Evolutionary conservation across 2,329 filamentous ascomycete genomes (phyloP), one percentile per base, ranked within the genome.

Genomic region (Sporothrix pallida): DNA sequence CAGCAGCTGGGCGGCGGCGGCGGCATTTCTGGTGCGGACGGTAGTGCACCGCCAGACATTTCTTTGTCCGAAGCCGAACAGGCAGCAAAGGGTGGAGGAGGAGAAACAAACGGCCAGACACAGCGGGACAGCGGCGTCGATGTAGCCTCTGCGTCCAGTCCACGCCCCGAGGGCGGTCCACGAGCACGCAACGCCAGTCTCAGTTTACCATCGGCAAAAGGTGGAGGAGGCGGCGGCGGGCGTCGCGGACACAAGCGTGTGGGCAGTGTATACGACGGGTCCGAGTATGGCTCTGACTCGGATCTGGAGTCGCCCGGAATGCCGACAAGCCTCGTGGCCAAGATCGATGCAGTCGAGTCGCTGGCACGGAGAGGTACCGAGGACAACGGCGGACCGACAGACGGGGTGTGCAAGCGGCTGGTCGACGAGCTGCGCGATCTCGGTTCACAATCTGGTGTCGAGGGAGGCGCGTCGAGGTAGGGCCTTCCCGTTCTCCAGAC

Each of bases 331-430:
- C 82, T 94, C 67, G 87, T 93, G 71, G 87, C 89, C 56, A 89
- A 89, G 80, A 92, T 94, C 79, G 91, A 92, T 77, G 90, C 89
- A 37, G 87, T 94, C 62, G 92, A 94, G 80, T 90, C 89, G 72
- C 82, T 94, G 72, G 92, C 89, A 77, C 84, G 91, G 80, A 83
- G 89, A 75, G 89, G 89, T 7, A 88, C 88, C 9, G 91, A 92
- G 78, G 89, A 85, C 78, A 91, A 89, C 65, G 91, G 91, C 3
- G 88, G 89, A 0, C 84, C 88, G 3, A 84, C 85, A 48, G 92
- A 93, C 79, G 87, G 88, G 65, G 89, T 94, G 3, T 89, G 94
- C 75, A 85, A 86, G 79, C 86, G 92, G 76, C 87, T 94, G 9
- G 91, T 91, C 13, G 90, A 92, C 12, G 86, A 87, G n/a, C 83